Conservation (phyloP, 352 stramenopile species). For the Pythium aphanidermatum region DNA sequence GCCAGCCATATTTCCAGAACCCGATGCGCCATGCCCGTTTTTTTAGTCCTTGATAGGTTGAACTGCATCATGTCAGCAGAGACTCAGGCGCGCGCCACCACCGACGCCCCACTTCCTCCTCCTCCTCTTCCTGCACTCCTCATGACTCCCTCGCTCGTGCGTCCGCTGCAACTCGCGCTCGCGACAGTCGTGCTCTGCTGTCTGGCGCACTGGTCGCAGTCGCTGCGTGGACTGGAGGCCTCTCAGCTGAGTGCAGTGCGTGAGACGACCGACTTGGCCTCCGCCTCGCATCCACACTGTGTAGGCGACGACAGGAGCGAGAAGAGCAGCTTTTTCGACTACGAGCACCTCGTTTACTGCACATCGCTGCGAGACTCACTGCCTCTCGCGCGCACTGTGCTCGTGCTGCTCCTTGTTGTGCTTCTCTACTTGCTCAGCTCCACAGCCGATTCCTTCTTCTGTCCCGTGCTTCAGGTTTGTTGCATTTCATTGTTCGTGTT, state of each 20-base stretch:
- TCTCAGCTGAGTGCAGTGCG: no score
- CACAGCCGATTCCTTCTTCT: slow-evolving; percentile 81
- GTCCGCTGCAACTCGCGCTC: neutral
- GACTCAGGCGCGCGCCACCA: no score
- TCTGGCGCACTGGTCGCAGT: neutral
- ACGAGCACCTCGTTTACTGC: slow-evolving; percentile 60
- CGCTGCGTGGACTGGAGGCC: no score
- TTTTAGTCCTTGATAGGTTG: no score
- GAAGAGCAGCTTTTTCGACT: slow-evolving; percentile 52
- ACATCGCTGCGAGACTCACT: slow-evolving; percentile 36
- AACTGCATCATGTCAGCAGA: no score
- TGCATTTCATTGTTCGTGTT: neutral
- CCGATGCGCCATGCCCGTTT: no score
- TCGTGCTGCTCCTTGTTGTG: slow-evolving; percentile 47
- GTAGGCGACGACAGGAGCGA: neutral
- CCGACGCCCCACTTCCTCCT: no score
- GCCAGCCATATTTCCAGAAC: no score
- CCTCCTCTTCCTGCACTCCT: no score
- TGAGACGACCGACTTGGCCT: no score
- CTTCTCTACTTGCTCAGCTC: slow-evolving; percentile 77
- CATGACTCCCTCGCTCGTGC: no score
- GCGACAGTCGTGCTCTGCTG: neutral
- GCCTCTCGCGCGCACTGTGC: slow-evolving; percentile 24
- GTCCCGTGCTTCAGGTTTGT: slow-evolving; percentile 50
- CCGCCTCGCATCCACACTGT: slow-evolving; percentile 2